Conservation (phyloP, 192 early-diverging fungal genomes). For the Helicostylum pulchrum region DNA sequence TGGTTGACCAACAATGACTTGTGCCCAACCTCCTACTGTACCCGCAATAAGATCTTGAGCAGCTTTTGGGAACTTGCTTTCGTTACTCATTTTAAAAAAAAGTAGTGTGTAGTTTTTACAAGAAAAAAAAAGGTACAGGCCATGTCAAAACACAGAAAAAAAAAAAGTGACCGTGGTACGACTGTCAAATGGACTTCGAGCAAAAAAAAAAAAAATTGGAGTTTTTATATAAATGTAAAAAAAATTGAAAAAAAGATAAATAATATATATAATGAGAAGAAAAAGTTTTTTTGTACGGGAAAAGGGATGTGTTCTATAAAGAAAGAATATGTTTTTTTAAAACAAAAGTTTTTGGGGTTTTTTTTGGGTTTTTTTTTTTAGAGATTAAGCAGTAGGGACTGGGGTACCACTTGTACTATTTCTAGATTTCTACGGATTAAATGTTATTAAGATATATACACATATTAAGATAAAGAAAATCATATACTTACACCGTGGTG, state of each 20-base stretch:
- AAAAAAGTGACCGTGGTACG: not conserved
- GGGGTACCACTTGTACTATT: not conserved
- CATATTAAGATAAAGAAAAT: not conserved
- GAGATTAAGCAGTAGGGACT: not conserved
- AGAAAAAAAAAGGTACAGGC: not conserved
- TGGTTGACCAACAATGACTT: conserved; percentile 64
- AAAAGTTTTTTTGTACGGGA: not conserved
- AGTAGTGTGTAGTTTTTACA: not conserved
- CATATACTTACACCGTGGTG: conserved; percentile 30
- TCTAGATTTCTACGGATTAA: not conserved
- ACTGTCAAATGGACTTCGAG: no score
- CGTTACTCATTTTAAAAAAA: not conserved
- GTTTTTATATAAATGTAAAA: no score
- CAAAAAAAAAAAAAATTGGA: not conserved
- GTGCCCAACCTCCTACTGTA: conserved; percentile 68
- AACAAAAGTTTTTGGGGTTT: not conserved
- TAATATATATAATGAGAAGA: not conserved
- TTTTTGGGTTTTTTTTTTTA: not conserved
- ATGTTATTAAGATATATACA: not conserved
- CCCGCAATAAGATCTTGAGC: conserved; percentile 56
- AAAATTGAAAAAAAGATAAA: no score
- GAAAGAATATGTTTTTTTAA: not conserved
- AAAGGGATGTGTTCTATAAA: not conserved
- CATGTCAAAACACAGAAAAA: not conserved
- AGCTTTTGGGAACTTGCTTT: conserved; percentile 30